Evolutionary conservation across 2,329 filamentous ascomycete species (phyloP).

Genomic region (Ploettnerulaceae sp.): DNA sequence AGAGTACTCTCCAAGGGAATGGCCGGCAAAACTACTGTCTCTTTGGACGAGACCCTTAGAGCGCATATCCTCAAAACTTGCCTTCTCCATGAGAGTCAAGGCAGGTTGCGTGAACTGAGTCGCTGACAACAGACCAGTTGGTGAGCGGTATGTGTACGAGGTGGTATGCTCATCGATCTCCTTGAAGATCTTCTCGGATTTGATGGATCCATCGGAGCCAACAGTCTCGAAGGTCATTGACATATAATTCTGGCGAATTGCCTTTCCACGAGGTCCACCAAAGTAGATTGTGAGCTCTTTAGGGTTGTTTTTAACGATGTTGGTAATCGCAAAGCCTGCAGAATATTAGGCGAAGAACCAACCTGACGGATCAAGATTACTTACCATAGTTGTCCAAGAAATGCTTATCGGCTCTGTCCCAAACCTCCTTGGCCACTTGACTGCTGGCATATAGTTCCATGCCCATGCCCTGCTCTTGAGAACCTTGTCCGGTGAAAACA

Average conservation of each 20-base stretch:
- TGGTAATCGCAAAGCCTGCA: conserved; percentile 86
- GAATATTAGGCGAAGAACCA: conserved; percentile 25
- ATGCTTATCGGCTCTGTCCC: conserved; percentile 96
- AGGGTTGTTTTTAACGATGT: conserved; percentile 99
- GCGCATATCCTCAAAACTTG: conserved; percentile 98
- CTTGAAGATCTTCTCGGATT: conserved; percentile 99
- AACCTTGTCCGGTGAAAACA: conserved; percentile 97
- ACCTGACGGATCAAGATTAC: conserved; percentile 29
- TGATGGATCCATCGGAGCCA: conserved; percentile 82
- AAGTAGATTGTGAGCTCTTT: conserved; percentile 99
- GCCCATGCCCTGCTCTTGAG: conserved; percentile 98
- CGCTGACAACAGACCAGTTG: conserved; percentile 88
- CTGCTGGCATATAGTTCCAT: conserved; percentile 98
- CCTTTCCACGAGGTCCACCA: conserved; percentile 92
- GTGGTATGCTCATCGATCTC: conserved; percentile 88
- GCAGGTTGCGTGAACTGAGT: conserved; percentile 99
- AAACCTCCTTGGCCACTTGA: conserved; percentile 90
- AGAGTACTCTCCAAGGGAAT: conserved; percentile 97
- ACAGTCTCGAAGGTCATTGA: conserved; percentile 99
- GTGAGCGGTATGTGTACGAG: conserved; percentile 95
- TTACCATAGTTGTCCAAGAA: conserved; percentile 97
- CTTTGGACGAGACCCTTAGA: conserved; percentile 92
- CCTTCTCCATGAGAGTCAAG: conserved; percentile 98
- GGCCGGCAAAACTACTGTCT: conserved; percentile 95
- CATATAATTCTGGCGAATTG: conserved; percentile 98